Base-by-base conservation (phyloP, 75 land plant genomes). In the Ceratopteris richardii region DNA sequence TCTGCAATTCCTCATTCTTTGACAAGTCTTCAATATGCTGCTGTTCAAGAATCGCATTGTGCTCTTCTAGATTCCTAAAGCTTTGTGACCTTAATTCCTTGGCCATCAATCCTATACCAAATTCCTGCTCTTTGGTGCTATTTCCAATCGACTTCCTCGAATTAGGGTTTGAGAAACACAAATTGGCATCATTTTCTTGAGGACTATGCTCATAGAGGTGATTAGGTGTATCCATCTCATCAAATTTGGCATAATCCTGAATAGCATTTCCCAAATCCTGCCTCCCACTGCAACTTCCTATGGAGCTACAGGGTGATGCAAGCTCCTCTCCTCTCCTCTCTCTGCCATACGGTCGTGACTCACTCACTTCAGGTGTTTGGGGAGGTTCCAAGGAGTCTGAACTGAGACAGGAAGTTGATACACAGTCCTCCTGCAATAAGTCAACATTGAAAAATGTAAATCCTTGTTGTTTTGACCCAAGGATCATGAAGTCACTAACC, bases 301-400 rank as follows among this genome's bases (percentile, higher is more conserved):
- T 46, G 17, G 50, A 46, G 22, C 50, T 46, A 46, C 22, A 46
- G 22, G 50, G 50, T 46, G 50, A 46, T 21, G 22, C 22, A 21
- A 46, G 50, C 22, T 18, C 50, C 50, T 46, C 50, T 3, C 22
- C 17, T 14, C 50, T 17, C 50, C 22, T 21, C 5, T n/a, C 22
- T 18, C 18, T 46, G 14, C 17, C 4, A 46, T 18, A 46, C 50
- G 50, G 22, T 46, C 22, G 50, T 6, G 12, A 46, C 17, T 46
- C 50, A 46, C 50, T 21, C 18, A n/a, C 22, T 21, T 21, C 50
- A 46, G 50, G 50, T 5, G 50, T 46, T 46, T 5, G 50, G 22
- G 50, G 57, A 26, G 18, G 25, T 17, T 30, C 57, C 17, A 54
- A 22, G 3, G 31, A 54, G n/a, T 54, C 57, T 3, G 23, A 22